Evolutionary conservation across 148 eudicot genomes (phyloP).

Genomic region (Vaccinium vitisidaea): DNA sequence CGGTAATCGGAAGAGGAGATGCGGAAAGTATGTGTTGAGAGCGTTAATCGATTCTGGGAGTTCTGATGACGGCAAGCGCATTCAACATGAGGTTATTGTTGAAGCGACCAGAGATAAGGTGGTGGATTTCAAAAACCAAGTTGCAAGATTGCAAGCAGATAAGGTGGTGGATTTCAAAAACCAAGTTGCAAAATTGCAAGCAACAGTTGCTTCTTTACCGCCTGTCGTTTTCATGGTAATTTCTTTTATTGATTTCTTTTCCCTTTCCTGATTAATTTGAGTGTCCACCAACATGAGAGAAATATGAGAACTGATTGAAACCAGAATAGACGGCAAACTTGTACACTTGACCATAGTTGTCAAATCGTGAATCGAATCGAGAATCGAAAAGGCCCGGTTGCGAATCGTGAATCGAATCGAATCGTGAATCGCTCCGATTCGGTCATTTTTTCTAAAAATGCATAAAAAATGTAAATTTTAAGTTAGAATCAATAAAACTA

Average conservation of each 20-base stretch:
- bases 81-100: slow-evolving; percentile 14
- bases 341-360: neutral
- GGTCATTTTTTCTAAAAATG: too few relatives aligned
- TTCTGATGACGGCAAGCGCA: slow-evolving; percentile 20
- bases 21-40: slow-evolving; percentile 25
- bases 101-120: neutral
- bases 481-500: too few relatives aligned
- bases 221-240: slow-evolving; percentile 32
- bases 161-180: slow-evolving; percentile 6
- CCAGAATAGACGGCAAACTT: neutral
- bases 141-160: slow-evolving; percentile 25
- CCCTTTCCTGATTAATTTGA: neutral
- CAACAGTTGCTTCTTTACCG: slow-evolving; percentile 34
- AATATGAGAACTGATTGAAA: neutral
- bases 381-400: too few relatives aligned
- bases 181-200: slow-evolving; percentile 23
- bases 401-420: too few relatives aligned
- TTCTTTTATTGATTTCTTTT: neutral
- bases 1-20: slow-evolving; percentile 14
- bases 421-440: too few relatives aligned
- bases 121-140: slow-evolving; percentile 10
- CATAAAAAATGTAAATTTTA: too few relatives aligned
- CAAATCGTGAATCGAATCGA: too few relatives aligned
- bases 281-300: neutral
- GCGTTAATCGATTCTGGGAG: slow-evolving; percentile 15